Evolutionary conservation across 768 basidiomycete species (phyloP), one percentile per base, ranked within the genome.

Genomic region (Panus rudis): DNA sequence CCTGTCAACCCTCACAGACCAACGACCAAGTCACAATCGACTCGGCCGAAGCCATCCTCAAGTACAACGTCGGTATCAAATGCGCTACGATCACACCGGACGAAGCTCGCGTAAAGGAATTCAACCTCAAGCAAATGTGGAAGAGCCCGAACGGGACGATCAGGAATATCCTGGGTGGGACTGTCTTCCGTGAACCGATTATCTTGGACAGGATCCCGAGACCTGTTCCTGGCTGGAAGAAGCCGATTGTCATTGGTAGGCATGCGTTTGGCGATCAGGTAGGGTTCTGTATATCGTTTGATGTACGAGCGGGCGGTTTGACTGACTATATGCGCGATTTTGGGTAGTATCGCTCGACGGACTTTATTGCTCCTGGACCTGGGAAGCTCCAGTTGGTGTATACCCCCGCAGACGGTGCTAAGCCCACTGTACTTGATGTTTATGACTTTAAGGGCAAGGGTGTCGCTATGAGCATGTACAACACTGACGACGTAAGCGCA

Each of bases 81-180:
- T 99, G 94, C 69, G 94, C 93, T 30, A 98, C 94, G 34, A 98
- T 98, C 68, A 99, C 96, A 1, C 96, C 96, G 5, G 96, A 99
- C 60, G 94, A 98, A 62, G 91, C 81, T 19, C 84, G 93, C 45
- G 92, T 97, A 37, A 68, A 92, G 61, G 96, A 98, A 66, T 99
- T 96, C 78, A 89, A 92, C 39, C 75, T 99, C 60, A 97, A 96
- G 74, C 81, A 93, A 66, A 99, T 99, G 94, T 96, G 92, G 93
- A 85, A 73, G 71, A 91, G 88, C 58, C 94, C 93, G 5, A 96
- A 96, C 63, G 93, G 92, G 54, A 94, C 93, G 2, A 97, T 97
- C 64, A 86, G 94, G 50, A 99, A 99, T 63, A 96, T 98, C 58
- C 81, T 98, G 39, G 92, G 92, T 24, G 96, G 96, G 31, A 98